These are phyloP conservation scores for Scedosporium minutisporum DNA, from an alignment of 2,329 filamentous ascomycete genomes.

Conservation along the genomic window DNA sequence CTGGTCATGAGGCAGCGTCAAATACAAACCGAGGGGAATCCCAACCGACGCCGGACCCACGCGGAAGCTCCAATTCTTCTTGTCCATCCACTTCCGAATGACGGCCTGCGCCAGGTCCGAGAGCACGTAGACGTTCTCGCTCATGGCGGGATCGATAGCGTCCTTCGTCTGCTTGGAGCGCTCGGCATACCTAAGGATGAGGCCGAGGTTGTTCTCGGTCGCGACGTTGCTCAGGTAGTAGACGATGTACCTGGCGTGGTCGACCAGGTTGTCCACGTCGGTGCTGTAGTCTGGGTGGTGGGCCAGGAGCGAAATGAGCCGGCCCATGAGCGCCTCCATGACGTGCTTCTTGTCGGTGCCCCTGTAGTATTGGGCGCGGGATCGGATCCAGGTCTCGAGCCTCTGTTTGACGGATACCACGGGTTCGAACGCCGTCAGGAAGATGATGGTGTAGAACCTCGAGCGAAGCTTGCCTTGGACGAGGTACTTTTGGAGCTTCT, in stretches of 20 bases:
- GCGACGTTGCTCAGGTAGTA: conserved; percentile 80
- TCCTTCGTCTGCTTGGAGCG: conserved; percentile 85
- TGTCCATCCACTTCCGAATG: conserved; percentile 77
- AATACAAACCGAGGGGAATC: conserved; percentile 71
- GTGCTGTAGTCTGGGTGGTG: conserved; percentile 84
- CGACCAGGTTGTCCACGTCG: conserved; percentile 57
- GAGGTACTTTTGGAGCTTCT: conserved; percentile 84
- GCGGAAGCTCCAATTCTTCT: conserved; percentile 77
- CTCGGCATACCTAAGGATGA: conserved; percentile 88
- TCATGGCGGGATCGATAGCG: conserved; percentile 56
- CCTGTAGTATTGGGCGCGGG: conserved; percentile 59
- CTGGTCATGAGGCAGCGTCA: conserved; percentile 58
- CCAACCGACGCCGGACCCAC: conserved; percentile 73
- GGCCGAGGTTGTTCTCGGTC: conserved; percentile 74
- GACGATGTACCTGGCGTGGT: conserved; percentile 80
- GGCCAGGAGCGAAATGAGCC: conserved; percentile 77
- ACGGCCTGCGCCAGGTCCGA: conserved; percentile 79
- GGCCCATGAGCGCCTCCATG: conserved; percentile 72
- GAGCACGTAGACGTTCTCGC: conserved; percentile 72
- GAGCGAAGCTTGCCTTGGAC: conserved; percentile 58
- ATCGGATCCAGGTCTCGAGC: conserved; percentile 81
- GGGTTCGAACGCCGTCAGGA: conserved; percentile 87
- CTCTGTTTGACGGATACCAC: conserved; percentile 60
- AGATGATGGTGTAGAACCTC: conserved; percentile 83
- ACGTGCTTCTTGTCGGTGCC: conserved; percentile 49